phyloP scores from a whole-genome alignment of 2,329 filamentous ascomycete species.

The Sclerotinia borealis region DNA sequence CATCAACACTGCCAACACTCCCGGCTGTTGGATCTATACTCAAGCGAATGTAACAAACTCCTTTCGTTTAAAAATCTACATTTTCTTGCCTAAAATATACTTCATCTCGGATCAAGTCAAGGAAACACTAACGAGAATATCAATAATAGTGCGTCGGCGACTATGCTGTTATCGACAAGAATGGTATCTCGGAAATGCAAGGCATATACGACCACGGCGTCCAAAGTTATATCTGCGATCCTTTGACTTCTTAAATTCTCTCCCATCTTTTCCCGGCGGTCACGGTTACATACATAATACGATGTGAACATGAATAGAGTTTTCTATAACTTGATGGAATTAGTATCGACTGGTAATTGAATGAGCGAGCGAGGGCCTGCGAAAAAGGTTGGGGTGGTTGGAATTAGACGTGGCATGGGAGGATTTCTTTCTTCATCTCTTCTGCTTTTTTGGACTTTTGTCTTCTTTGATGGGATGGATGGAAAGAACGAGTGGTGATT shows the following conservation, averaged over 20 bases:
- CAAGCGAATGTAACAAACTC: background rate
- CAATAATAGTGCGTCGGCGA: background rate
- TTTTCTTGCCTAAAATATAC: background rate
- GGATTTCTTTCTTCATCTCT: background rate
- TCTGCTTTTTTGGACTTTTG: background rate
- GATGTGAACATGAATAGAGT: background rate
- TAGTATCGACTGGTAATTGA: background rate
- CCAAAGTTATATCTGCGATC: background rate
- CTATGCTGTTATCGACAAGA: background rate
- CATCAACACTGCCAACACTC: background rate
- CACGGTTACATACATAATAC: background rate
- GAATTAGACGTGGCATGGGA: background rate
- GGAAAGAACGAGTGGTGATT: background rate
- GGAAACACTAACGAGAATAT: background rate
- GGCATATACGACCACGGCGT: background rate
- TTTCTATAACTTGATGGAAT: background rate
- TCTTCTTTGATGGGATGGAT: background rate
- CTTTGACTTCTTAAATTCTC: background rate
- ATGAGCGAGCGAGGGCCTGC: background rate
- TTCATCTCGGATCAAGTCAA: no score
- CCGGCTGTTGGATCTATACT: slow-evolving; percentile 7
- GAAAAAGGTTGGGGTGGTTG: background rate
- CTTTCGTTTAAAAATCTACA: background rate
- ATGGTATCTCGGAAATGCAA: background rate
- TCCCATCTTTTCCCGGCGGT: background rate